Base-by-base conservation (phyloP, 2,329 filamentous ascomycete genomes). In the Arthrinium puccinioides region DNA sequence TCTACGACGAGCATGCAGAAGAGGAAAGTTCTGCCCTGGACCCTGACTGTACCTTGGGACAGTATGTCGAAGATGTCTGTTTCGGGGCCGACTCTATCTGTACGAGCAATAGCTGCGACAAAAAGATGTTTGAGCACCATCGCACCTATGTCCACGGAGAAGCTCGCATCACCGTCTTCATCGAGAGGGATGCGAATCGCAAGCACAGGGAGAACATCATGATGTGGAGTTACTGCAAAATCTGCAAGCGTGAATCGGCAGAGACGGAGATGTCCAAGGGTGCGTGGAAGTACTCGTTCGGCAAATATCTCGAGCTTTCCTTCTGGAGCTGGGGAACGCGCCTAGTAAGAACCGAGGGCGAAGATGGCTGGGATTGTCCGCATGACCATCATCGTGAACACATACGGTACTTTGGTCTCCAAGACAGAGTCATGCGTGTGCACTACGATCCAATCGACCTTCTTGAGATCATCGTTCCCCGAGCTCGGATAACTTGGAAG, bases 251-350 rank as follows among this genome's bases (percentile, higher is more conserved):
- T 47, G 89, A 97, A 56, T 94, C 90, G 0, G 85, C 87, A 26
- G 81, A 89, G 32, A 84, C 86, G 47, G 81, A 83, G 21, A 96
- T 98, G 87, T 96, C 90, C 1, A 81, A 88, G 39, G 88, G 80
- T 51, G 94, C 89, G 0, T 98, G 88, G 85, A 96, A 94, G 57
- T 98, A 98, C 58, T 98, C 92, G 0, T 94, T 98, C 53, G 92
- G 87, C 9, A 98, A 98, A 60, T 98, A 97, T 53, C 70, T 98
- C n/a, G 92, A 98, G 61, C 69, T 98, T 14, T 88, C 89, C 3
- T 97, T 97, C 59, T 98, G 90, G 89, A 90, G 89, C 53, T 84
- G 79, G 28, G 84, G 87, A 25, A 66, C 97, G 33, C 84, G 81
- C 54, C 79, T 82, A 49, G 80, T 76, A 46, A 79, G 82, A 31